These are phyloP conservation scores for Yarrowia porcina DNA, from an alignment of 805 yeast genomes.

Conservation along the genomic window DNA sequence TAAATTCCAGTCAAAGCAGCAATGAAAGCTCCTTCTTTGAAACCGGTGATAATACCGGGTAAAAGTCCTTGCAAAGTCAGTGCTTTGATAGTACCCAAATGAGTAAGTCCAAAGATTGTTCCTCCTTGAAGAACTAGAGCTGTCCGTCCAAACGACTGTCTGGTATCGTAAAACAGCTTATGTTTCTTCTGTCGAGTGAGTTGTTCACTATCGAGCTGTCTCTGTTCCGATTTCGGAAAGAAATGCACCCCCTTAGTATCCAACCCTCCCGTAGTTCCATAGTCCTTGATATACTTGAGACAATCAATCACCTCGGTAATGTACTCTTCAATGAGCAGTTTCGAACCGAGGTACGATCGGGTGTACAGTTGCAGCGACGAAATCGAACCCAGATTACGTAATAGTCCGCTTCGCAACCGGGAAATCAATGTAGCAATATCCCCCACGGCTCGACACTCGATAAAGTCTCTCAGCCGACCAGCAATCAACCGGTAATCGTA, in stretches of 20 bases:
- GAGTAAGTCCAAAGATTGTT: constrained; percentile 88
- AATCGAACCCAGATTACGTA: constrained; percentile 90
- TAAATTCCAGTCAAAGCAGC: constrained; percentile 81
- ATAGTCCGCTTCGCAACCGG: constrained; percentile 72
- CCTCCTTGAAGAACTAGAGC: constrained; percentile 94
- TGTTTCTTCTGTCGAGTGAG: constrained; percentile 49
- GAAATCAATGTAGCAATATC: constrained; percentile 62
- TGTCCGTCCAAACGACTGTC: constrained; percentile 84
- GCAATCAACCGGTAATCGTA: constrained; percentile 83
- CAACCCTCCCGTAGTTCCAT: background rate
- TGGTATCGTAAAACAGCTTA: constrained; percentile 80
- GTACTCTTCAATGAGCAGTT: constrained; percentile 81
- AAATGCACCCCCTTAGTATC: constrained; percentile 18
- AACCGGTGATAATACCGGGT: constrained; percentile 85
- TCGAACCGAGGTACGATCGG: constrained; percentile 84
- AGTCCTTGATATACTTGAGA: constrained; percentile 56
- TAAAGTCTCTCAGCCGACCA: constrained; percentile 62
- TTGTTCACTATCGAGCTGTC: constrained; percentile 34
- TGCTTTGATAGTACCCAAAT: constrained; percentile 86
- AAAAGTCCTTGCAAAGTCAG: constrained; percentile 69
- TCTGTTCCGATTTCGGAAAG: constrained; percentile 29
- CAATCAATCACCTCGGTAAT: constrained; percentile 70
- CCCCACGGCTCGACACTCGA: constrained; percentile 55
- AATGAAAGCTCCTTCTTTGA: constrained; percentile 90
- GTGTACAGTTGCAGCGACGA: constrained; percentile 74